Evolutionary conservation across 768 basidiomycete genomes (phyloP), one percentile per base, ranked within the genome.

Genomic region (Tulasnella sp.): DNA sequence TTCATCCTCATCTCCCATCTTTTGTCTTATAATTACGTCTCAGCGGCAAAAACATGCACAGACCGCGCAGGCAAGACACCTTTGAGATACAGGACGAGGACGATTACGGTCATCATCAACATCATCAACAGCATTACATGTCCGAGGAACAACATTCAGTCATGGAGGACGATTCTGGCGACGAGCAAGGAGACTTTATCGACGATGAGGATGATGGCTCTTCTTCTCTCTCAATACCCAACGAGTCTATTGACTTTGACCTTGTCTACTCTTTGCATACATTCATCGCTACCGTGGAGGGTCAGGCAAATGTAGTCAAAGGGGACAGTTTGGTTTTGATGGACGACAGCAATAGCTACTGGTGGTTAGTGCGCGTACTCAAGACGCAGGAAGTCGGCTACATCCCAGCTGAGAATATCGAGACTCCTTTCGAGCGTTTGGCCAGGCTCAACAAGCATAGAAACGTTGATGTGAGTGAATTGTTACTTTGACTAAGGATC

Each of bases 371-470:
- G 6, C 79, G 91, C 41, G 95, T 99, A 7, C 79, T 99, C 57
- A 98, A 96, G 70, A 96, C 93, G 6, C 91, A 96, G 66, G 91
- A 95, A 61, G 89, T 99, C 13, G 95, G 95, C 0, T 99, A 99
- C 65, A 98, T 99, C 44, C 95, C 95, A 15, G 95, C 95, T 0
- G 95, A 99, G 68, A 98, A 96, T 64, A 96, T 99, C 58, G 95
- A 99, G 65, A 99, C 95, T 0, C 95, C 95, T 0, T 95, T 90
- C 60, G 95, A 99, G 63, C 76, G 95, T 31, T 75, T 98, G 5
- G 95, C 95, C 0, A 71, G 95, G 52, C 72, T 98, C 49, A 98
- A 99, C 70, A 96, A 96, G 63, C 90, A 95, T 62, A 75, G 92
- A 27, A 99, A 99, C 64, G 83, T 98, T 48, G 93, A 98, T 64